Base-by-base conservation (phyloP, 2,329 filamentous ascomycete species). In the Penicillium decumbens region DNA sequence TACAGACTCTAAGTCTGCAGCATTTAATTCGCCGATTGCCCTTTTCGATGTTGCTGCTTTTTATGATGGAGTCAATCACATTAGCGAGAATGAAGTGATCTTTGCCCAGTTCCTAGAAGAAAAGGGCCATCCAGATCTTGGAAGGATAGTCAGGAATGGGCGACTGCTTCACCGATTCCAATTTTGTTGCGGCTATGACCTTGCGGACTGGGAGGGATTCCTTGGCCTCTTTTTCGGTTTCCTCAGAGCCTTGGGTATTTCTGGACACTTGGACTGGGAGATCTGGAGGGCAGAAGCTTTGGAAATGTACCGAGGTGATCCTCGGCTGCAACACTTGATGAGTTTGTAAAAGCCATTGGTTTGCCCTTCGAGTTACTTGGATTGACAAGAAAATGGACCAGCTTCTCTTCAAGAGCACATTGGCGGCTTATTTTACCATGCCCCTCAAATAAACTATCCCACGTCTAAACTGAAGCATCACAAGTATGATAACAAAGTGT, bases 111-210 rank as follows among this genome's bases (percentile, higher is more conserved):
- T 54, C 20, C 54, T 72, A 5, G 61, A 69, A 56, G 59, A 60
- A 18, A 74, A 72, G 50, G 69, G 69, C 4, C 56, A 57, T 41
- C 41, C 32, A 10, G 65, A 72, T 42, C 62, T 77, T 35, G 72
- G 69, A n/a, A 45, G 43, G 3, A 63, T 60, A 56, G 69, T 76
- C 35, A 58, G 62, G 50, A 63, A 69, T 9, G 72, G 72, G 13
- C 64, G 69, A 30, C 32, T 73, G 23, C 63, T 72, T 50, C 72
- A 75, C 51, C 54, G 63, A 13, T 70, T 75, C 45, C 54, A 58
- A 42, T 75, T 75, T 55, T 75, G 72, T 58, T 73, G 68, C 43
- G 69, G 70, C 12, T 74, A 74, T 50, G 63, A 75, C 56, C 65
- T 73, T 24, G 56, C 41, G 15, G 72, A 75, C 56, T 75, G 71